Conservation (phyloP, 768 basidiomycete species). For the Boletales sp. region DNA sequence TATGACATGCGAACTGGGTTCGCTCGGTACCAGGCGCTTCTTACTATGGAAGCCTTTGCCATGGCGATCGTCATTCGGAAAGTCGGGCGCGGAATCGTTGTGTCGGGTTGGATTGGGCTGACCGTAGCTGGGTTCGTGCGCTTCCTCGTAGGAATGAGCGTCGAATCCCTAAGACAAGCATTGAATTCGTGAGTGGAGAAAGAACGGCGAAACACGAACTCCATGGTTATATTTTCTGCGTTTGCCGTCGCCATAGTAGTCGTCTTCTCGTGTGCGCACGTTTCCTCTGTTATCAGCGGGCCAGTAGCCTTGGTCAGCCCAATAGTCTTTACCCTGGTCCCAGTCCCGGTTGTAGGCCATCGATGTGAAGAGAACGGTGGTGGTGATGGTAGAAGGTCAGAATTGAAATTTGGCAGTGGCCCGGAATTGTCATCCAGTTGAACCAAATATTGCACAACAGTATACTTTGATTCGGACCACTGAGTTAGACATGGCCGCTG, state of each 20-base stretch:
- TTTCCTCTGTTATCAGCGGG: constrained; percentile 35
- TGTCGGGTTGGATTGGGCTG: constrained; percentile 29
- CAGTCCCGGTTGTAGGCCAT: constrained; percentile 86
- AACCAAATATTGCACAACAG: constrained; percentile 32
- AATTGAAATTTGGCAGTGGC: constrained; percentile 14
- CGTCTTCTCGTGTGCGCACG: constrained; percentile 62
- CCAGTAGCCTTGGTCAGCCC: constrained; percentile 48
- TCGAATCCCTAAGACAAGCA: constrained; percentile 47
- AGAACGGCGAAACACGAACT: constrained; percentile 38
- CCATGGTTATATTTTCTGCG: constrained; percentile 78
- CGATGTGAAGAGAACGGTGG: constrained; percentile 9
- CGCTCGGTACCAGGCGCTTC: constrained; percentile 79
- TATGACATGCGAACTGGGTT: constrained; percentile 90
- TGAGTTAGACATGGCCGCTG: constrained; percentile 54
- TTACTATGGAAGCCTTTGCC: constrained; percentile 46
- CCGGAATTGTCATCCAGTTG: constrained; percentile 1
- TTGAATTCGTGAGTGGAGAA: constrained; percentile 5
- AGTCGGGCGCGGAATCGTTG: constrained; percentile 39
- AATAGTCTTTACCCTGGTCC: constrained; percentile 73
- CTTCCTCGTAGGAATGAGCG: constrained; percentile 47
- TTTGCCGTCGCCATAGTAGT: constrained; percentile 66
- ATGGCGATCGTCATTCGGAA: constrained; percentile 48
- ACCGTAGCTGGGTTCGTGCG: constrained; percentile 33
- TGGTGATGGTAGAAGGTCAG: constrained; percentile 16
- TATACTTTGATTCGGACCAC: constrained; percentile 23